Conservation (phyloP, 192 early-diverging fungal species). For the Martensiomyces pterosporus region DNA sequence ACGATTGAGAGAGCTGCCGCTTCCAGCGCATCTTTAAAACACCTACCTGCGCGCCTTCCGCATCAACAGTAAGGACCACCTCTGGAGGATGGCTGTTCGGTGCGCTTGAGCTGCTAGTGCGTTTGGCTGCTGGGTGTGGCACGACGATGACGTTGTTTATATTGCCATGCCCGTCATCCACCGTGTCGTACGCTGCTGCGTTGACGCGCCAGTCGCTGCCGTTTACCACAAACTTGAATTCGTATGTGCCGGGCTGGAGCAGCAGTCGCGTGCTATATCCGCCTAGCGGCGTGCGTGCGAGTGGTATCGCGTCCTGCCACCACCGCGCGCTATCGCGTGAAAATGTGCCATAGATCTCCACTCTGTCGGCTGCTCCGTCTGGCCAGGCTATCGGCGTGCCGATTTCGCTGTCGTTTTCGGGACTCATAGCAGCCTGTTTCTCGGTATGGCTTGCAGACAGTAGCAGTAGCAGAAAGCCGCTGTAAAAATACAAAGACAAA, state of each 20-base stretch:
- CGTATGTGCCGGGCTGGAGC: slow-evolving; percentile 34
- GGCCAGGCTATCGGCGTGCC: slow-evolving; percentile 33
- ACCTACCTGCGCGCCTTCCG: no score
- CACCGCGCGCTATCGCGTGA: slow-evolving; percentile 12
- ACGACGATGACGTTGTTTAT: slow-evolving; percentile 36
- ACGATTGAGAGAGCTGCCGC: no score
- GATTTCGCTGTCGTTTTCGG: not conserved
- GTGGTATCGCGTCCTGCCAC: slow-evolving; percentile 35
- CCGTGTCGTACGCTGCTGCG: slow-evolving; percentile 17
- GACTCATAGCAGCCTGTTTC: no score
- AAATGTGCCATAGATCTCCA: slow-evolving; percentile 44
- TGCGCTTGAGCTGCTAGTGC: not conserved
- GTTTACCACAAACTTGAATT: slow-evolving; percentile 46
- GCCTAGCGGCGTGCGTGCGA: slow-evolving; percentile 7
- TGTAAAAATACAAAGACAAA: no score
- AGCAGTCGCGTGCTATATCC: slow-evolving; percentile 14
- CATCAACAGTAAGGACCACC: no score
- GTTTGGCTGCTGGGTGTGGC: not conserved
- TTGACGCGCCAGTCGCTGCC: slow-evolving; percentile 33
- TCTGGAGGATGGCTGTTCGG: no score
- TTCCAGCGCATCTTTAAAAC: no score
- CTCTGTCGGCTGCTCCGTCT: slow-evolving; percentile 20
- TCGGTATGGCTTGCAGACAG: slow-evolving; percentile 1
- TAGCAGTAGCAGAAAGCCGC: no score
- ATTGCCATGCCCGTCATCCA: slow-evolving; percentile 30